Percentiles rank a stretch among this genome's conserved stretches.
phyloP scores from a whole-genome alignment of 495 filamentous ascomycete species.

The Hypoxylon fuscum region DNA sequence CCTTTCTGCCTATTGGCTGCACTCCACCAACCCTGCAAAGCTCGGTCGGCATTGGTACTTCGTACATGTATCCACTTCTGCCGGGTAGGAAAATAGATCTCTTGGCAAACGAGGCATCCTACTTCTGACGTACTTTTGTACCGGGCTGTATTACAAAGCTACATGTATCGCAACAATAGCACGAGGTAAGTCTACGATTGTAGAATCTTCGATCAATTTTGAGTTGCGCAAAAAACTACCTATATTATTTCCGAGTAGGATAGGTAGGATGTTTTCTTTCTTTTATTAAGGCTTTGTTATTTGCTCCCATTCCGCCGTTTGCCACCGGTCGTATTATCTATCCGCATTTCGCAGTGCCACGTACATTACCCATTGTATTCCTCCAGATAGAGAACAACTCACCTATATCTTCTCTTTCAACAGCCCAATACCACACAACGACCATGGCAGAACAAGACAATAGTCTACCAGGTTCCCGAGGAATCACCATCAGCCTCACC shows the following conservation, averaged over 20 bases:
- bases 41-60: slow-evolving; percentile 14
- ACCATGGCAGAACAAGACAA: slow-evolving; percentile 36
- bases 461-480: slow-evolving; percentile 27
- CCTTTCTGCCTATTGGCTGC: slow-evolving; percentile 25
- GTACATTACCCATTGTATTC: too few species aligned
- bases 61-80: neutral
- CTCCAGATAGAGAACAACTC: neutral
- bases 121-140: slow-evolving; percentile 33
- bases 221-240: neutral
- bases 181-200: slow-evolving; percentile 19
- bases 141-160: slow-evolving; percentile 48
- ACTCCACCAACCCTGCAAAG: neutral
- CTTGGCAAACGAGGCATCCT: slow-evolving; percentile 34
- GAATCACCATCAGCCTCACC: slow-evolving; percentile 59
- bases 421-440: slow-evolving; percentile 12
- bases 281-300: neutral
- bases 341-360: neutral
- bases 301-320: neutral
- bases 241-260: neutral
- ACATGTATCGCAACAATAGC: slow-evolving; percentile 6
- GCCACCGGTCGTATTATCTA: neutral
- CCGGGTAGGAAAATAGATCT: slow-evolving; percentile 15
- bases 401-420: neutral
- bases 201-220: slow-evolving; percentile 44
- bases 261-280: slow-evolving; percentile 18